Percentiles rank a stretch among this genome's conserved stretches.
Conservation (phyloP, 2,329 filamentous ascomycete genomes). For the Decorospora gaudefroyi region DNA sequence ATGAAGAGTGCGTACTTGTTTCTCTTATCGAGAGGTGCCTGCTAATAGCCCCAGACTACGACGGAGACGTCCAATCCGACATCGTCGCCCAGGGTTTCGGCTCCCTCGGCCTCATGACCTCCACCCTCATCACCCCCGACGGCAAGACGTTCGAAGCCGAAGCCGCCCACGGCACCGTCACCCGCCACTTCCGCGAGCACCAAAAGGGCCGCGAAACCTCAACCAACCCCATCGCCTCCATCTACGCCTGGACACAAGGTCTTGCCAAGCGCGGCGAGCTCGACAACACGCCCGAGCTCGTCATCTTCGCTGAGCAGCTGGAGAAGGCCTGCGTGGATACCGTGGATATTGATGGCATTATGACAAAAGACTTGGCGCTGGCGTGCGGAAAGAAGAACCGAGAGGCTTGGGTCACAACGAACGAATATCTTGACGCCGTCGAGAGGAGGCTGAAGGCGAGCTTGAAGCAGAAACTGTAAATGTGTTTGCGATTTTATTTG, state of each 20-base stretch:
- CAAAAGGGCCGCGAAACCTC: slow-evolving; percentile 97
- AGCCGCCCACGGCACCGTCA: slow-evolving; percentile 97
- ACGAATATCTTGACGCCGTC: slow-evolving; percentile 86
- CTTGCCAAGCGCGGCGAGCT: slow-evolving; percentile 91
- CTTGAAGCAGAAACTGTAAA: slow-evolving; percentile 75
- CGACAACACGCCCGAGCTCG: slow-evolving; percentile 87
- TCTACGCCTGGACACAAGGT: slow-evolving; percentile 98
- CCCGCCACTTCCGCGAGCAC: slow-evolving; percentile 97
- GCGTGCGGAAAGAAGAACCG: slow-evolving; percentile 86
- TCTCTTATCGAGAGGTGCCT: background rate
- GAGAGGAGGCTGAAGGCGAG: slow-evolving; percentile 84
- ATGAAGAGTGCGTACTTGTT: slow-evolving; percentile 74
- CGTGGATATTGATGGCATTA: slow-evolving; percentile 90
- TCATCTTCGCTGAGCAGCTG: slow-evolving; percentile 86
- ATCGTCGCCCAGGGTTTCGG: slow-evolving; percentile 98
- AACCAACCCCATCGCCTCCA: slow-evolving; percentile 97
- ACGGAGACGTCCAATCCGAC: slow-evolving; percentile 98
- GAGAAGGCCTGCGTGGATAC: slow-evolving; percentile 94
- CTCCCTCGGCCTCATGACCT: slow-evolving; percentile 97
- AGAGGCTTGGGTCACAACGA: slow-evolving; percentile 86
- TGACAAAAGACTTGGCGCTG: slow-evolving; percentile 99
- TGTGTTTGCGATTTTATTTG: background rate
- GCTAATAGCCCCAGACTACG: slow-evolving; percentile 72
- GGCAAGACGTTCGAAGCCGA: slow-evolving; percentile 97
- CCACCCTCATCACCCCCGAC: slow-evolving; percentile 92